Evolutionary conservation across 768 basidiomycete genomes (phyloP).

Genomic region (Lentinula sp.): DNA sequence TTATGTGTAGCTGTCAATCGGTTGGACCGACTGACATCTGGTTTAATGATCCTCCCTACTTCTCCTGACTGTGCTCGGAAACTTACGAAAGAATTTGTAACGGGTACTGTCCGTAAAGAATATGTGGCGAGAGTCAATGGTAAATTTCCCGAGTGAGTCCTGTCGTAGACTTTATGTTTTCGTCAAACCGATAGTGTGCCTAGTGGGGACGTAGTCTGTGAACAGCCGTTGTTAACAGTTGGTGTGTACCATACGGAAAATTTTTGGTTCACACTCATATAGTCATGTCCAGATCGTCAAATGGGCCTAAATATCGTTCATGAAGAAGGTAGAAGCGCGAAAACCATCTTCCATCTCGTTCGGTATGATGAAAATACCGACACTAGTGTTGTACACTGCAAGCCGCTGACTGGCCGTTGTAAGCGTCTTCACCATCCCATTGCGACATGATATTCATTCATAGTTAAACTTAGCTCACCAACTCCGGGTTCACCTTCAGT

Average conservation of each 20-base stretch:
- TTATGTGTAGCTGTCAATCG: slow-evolving; percentile 78
- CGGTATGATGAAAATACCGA: slow-evolving; percentile 76
- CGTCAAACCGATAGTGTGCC: neutral
- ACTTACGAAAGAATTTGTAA: slow-evolving; percentile 77
- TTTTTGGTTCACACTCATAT: neutral
- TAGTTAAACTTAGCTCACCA: slow-evolving; percentile 71
- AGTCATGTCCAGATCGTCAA: slow-evolving; percentile 66
- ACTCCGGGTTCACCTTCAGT: slow-evolving; percentile 95
- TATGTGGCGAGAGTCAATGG: slow-evolving; percentile 88
- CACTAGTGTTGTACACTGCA: slow-evolving; percentile 79
- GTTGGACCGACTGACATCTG: slow-evolving; percentile 89
- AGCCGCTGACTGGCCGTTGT: slow-evolving; percentile 91
- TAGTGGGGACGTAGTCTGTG: slow-evolving; percentile 78
- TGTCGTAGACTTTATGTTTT: neutral
- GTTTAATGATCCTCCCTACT: slow-evolving; percentile 89
- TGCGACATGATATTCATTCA: neutral
- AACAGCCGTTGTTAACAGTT: slow-evolving; percentile 77
- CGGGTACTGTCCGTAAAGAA: slow-evolving; percentile 80
- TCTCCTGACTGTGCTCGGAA: slow-evolving; percentile 59
- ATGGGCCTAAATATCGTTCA: slow-evolving; percentile 97
- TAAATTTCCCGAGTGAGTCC: slow-evolving; percentile 74
- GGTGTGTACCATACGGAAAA: neutral
- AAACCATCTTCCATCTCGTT: slow-evolving; percentile 81
- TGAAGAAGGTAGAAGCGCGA: slow-evolving; percentile 90
- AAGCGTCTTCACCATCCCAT: slow-evolving; percentile 22